Evolutionary conservation across 139 green algal species (phyloP).

Genomic region (Volvox africanus): DNA sequence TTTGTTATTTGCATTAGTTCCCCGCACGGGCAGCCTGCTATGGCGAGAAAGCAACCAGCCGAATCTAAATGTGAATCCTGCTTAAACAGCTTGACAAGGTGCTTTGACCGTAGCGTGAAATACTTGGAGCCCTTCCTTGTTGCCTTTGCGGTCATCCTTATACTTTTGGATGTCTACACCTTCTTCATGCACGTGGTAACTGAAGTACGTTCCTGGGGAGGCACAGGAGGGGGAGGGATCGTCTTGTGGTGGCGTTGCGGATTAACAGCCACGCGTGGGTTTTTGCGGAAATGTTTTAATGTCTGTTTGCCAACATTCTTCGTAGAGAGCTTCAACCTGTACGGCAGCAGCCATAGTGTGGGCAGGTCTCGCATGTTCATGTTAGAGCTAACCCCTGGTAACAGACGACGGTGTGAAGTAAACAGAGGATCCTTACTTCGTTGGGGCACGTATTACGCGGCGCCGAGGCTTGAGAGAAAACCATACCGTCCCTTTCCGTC

Average conservation of each 20-base stretch:
- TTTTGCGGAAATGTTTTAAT: not conserved
- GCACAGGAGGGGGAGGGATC: not conserved
- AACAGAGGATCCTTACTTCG: no score
- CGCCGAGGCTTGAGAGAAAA: no score
- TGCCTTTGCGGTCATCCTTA: conserved; percentile 40
- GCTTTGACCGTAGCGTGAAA: conserved; percentile 37
- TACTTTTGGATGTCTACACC: conserved; percentile 46
- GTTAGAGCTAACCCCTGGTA: not conserved
- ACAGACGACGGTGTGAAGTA: no score
- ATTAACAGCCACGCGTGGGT: not conserved
- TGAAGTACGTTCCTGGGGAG: not conserved
- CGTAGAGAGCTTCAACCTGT: not conserved
- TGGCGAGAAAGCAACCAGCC: not conserved
- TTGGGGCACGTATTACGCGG: no score
- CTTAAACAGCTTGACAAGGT: not conserved
- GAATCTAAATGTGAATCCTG: not conserved
- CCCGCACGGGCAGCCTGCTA: not conserved
- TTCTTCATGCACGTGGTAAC: conserved; percentile 53
- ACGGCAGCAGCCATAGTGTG: not conserved
- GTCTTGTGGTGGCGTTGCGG: not conserved
- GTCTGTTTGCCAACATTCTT: not conserved
- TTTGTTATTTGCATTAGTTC: no score
- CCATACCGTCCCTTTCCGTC: no score
- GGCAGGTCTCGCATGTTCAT: not conserved
- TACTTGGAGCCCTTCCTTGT: conserved; percentile 45